These are phyloP conservation scores for Chrysoporthe puriensis DNA, from an alignment of 2,329 filamentous ascomycete species.

Conservation along the genomic window DNA sequence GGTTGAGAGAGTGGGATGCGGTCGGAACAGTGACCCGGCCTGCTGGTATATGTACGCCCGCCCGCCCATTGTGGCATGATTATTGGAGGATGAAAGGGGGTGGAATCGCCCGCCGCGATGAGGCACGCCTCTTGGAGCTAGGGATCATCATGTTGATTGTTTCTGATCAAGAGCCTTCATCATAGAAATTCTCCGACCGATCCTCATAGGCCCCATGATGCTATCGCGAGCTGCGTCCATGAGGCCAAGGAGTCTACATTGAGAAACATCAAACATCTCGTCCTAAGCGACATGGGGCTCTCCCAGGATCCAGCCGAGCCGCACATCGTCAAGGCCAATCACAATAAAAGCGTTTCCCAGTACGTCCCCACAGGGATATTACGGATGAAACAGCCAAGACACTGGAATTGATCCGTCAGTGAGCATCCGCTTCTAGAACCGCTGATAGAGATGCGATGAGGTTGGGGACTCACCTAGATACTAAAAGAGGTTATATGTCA, in stretches of 20 bases:
- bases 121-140: not conserved
- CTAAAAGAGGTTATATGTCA: not conserved
- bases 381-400: conserved; percentile 28
- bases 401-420: conserved; percentile 25
- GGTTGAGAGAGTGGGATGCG: conserved; percentile 6
- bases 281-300: conserved; percentile 20
- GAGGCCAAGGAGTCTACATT: conserved; percentile 18
- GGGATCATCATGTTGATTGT: not conserved
- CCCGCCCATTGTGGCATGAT: not conserved
- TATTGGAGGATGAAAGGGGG: conserved; percentile 15
- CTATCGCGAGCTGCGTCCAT: conserved; percentile 18
- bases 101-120: not conserved
- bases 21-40: conserved; percentile 1
- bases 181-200: conserved; percentile 12
- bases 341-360: conserved; percentile 3
- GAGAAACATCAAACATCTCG: conserved; percentile 27
- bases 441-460: not conserved
- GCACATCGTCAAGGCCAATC: conserved; percentile 26
- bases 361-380: conserved; percentile 15
- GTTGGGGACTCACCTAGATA: not conserved
- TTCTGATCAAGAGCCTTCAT: conserved; percentile 18
- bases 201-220: conserved; percentile 19
- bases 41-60: conserved; percentile 22
- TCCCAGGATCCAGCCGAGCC: conserved; percentile 23
- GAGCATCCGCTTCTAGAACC: not conserved